Percentiles rank a stretch among this genome's conserved stretches.
phyloP scores from a whole-genome alignment of 768 basidiomycete species.

The Suillus subalutaceus region DNA sequence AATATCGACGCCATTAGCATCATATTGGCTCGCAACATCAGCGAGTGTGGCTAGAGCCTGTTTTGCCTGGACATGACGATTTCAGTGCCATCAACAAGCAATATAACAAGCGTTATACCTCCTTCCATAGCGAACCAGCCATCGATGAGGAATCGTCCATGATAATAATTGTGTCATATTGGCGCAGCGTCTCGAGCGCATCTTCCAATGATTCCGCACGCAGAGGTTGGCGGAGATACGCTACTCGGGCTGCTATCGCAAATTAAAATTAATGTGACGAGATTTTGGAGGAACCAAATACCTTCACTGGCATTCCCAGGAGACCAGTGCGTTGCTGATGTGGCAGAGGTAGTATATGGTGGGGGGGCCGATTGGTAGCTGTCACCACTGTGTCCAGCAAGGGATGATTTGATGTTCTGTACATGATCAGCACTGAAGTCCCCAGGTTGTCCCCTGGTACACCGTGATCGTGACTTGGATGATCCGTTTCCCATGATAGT shows the following conservation, averaged over 20 bases:
- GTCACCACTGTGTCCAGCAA: not conserved
- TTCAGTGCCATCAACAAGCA: not conserved
- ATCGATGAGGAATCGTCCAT: conserved; percentile 68
- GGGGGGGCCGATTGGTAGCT: conserved; percentile 21
- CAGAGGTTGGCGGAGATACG: conserved; percentile 25
- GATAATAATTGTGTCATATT: conserved; percentile 60
- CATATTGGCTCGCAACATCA: conserved; percentile 50
- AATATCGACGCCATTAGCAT: conserved; percentile 62
- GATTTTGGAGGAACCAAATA: conserved; percentile 25
- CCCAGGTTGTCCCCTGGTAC: conserved; percentile 13
- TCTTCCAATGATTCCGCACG: conserved; percentile 30
- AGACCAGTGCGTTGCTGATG: conserved; percentile 13
- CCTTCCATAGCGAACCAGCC: conserved; percentile 49
- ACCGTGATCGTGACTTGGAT: conserved; percentile 13
- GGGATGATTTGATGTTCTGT: conserved; percentile 8
- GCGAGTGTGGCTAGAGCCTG: conserved; percentile 53
- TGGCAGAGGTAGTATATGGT: conserved; percentile 23
- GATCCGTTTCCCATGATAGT: conserved; percentile 18
- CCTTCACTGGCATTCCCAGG: conserved; percentile 14
- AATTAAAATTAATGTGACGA: conserved; percentile 24
- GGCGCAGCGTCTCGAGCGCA: conserved; percentile 38
- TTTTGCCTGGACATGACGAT: conserved; percentile 36
- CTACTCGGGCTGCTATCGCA: conserved; percentile 15
- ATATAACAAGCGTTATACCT: conserved; percentile 37
- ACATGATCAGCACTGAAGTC: conserved; percentile 1